Conservation (phyloP, 2,329 filamentous ascomycete species). For the Diplodia corticola region DNA sequence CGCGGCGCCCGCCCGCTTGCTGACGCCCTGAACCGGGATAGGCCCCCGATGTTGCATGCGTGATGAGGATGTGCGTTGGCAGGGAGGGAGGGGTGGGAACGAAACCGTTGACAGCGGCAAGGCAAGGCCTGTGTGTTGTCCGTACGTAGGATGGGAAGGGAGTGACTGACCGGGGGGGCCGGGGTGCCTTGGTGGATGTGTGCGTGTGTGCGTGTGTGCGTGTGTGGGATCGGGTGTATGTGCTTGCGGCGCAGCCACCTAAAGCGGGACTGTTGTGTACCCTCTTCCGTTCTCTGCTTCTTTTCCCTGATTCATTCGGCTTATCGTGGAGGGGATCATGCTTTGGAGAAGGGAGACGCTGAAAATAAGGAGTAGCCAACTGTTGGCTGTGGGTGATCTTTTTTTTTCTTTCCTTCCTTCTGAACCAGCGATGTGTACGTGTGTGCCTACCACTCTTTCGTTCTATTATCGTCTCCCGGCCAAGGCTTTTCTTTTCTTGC, state of each 20-base stretch:
- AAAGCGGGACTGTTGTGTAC: not conserved
- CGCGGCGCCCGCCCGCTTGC: not conserved
- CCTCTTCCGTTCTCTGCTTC: not conserved
- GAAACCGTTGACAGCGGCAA: not conserved
- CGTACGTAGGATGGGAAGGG: not conserved
- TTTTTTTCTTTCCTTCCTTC: too few relatives aligned
- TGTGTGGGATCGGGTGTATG: not conserved
- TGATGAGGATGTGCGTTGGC: not conserved
- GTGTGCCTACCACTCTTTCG: not conserved
- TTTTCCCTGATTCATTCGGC: not conserved
- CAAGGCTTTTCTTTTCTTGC: not conserved
- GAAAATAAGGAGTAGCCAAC: not conserved
- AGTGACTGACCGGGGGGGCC: not conserved
- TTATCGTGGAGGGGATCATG: not conserved
- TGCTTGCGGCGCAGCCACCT: constrained; percentile 5
- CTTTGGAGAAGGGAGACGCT: not conserved
- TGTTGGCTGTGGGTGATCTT: not conserved
- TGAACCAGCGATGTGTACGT: too few relatives aligned
- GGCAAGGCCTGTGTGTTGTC: not conserved
- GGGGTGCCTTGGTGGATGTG: too few relatives aligned
- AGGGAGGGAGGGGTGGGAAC: too few relatives aligned
- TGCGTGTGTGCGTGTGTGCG: too few relatives aligned
- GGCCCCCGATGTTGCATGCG: not conserved
- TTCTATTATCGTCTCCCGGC: not conserved
- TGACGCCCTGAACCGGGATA: not conserved